These are phyloP conservation scores for Ceratobasidium sp. DNA, from an alignment of 1,284 basidiomycete species.

Conservation along the genomic window DNA sequence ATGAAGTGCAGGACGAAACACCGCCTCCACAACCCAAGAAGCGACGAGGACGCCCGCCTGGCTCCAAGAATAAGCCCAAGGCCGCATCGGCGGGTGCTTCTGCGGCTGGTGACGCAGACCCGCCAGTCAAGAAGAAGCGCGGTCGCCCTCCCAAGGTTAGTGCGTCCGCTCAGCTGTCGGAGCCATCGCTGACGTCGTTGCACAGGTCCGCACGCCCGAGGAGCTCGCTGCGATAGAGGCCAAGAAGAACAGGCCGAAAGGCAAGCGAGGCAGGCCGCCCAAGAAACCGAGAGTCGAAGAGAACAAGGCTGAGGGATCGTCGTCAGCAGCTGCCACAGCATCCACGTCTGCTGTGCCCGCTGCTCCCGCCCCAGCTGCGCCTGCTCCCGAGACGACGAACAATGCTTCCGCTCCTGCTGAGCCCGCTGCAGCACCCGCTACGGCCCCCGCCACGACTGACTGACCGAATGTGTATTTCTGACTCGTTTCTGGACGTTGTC, in stretches of 20 bases:
- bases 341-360: not conserved
- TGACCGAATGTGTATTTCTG: constrained; percentile 30
- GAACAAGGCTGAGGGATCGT: constrained; percentile 16
- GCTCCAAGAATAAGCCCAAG: constrained; percentile 46
- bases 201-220: constrained; percentile 44
- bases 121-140: constrained; percentile 49
- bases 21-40: constrained; percentile 40
- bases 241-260: constrained; percentile 41
- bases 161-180: not conserved
- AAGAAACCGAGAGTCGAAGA: constrained; percentile 29
- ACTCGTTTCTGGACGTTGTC: not conserved
- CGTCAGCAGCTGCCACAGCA: constrained; percentile 2
- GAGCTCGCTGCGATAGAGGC: constrained; percentile 42
- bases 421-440: constrained; percentile 2
- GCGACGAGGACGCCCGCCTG: constrained; percentile 44
- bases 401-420: not conserved
- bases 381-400: constrained; percentile 1
- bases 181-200: not conserved
- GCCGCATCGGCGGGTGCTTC: constrained; percentile 64
- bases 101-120: constrained; percentile 54
- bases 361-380: not conserved
- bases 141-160: constrained; percentile 45
- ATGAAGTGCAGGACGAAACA: constrained; percentile 36
- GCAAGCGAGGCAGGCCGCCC: constrained; percentile 40
- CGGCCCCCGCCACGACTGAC: constrained; percentile 30